These are phyloP conservation scores for Tilletia horrida DNA, from an alignment of 1,284 basidiomycete genomes.

Conservation along the genomic window DNA sequence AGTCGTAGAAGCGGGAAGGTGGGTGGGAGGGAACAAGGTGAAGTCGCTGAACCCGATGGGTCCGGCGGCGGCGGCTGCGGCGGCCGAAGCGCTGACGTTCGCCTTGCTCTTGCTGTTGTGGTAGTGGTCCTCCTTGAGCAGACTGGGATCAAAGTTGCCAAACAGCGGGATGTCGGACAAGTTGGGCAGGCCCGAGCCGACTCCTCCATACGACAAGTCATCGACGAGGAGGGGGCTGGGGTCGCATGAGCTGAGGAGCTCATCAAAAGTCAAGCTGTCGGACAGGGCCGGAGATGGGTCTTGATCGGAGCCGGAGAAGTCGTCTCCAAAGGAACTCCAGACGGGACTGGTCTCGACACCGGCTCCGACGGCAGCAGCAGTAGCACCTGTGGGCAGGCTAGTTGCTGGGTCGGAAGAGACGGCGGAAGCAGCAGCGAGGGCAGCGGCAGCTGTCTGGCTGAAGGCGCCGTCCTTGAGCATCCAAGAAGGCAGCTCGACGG, in stretches of 20 bases:
- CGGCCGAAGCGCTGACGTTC: too few species aligned
- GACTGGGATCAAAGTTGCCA: slow-evolving; percentile 36
- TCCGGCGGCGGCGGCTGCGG: slow-evolving; percentile 20
- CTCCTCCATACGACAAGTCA: slow-evolving; percentile 33
- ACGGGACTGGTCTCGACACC: slow-evolving; percentile 15
- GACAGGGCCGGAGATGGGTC: slow-evolving; percentile 48
- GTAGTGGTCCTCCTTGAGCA: slow-evolving; percentile 27
- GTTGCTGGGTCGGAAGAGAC: background rate
- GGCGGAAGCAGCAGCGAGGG: background rate
- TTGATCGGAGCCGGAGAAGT: slow-evolving; percentile 13
- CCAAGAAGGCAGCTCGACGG: slow-evolving; percentile 16
- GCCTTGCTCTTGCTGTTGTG: slow-evolving; percentile 16
- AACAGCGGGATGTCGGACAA: slow-evolving; percentile 37
- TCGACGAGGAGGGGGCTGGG: slow-evolving; percentile 43
- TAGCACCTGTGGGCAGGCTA: background rate
- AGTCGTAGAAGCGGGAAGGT: slow-evolving; percentile 17
- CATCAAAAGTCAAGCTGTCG: slow-evolving; percentile 45
- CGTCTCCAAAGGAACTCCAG: slow-evolving; percentile 5
- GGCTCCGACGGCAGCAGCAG: background rate
- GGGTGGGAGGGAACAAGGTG: slow-evolving; percentile 36
- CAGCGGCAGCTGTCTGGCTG: background rate
- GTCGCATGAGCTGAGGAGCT: slow-evolving; percentile 40
- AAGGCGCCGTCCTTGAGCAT: slow-evolving; percentile 13
- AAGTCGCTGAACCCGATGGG: slow-evolving; percentile 28
- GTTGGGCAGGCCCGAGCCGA: slow-evolving; percentile 22